Evolutionary conservation across 2,329 filamentous ascomycete genomes (phyloP).

Genomic region (Colletotrichum orbiculare): DNA sequence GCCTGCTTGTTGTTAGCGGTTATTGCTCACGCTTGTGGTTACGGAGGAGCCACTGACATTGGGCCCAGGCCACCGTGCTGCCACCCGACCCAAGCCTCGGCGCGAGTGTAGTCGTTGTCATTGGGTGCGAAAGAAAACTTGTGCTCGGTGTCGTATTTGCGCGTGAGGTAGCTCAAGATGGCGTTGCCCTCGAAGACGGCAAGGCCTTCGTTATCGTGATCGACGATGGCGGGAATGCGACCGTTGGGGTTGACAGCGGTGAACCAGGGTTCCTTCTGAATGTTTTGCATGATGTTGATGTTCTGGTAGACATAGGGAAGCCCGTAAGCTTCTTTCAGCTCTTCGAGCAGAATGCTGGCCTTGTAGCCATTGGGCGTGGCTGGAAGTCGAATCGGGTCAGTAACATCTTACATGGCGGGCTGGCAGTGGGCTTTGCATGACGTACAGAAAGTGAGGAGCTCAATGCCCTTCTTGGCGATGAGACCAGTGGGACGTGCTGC

Average conservation of each 20-base stretch:
- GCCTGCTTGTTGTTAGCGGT: conserved; percentile 56
- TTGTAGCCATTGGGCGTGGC: conserved; percentile 68
- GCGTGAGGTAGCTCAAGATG: conserved; percentile 79
- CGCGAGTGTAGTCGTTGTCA: conserved; percentile 47
- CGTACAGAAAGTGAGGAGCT: conserved; percentile 65
- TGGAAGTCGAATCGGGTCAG: conserved; percentile 29
- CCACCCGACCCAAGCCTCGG: conserved; percentile 69
- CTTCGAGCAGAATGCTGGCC: conserved; percentile 70
- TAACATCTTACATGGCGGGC: conserved; percentile 13
- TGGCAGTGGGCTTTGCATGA: conserved; percentile 41
- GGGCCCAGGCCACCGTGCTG: conserved; percentile 81
- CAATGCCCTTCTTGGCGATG: conserved; percentile 71
- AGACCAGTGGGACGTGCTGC: conserved; percentile 57
- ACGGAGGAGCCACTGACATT: conserved; percentile 47
- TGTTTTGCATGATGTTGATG: conserved; percentile 70
- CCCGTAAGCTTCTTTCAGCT: conserved; percentile 73
- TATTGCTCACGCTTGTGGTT: background rate
- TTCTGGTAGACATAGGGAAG: conserved; percentile 62
- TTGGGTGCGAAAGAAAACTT: conserved; percentile 52
- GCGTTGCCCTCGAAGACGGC: conserved; percentile 79
- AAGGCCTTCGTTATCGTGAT: conserved; percentile 71
- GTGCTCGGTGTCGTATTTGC: conserved; percentile 74
- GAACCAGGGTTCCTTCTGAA: conserved; percentile 77
- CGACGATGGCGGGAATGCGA: conserved; percentile 72
- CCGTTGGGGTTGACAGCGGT: conserved; percentile 72